Base-by-base conservation (phyloP, 768 basidiomycete genomes). In the Trametes cinnabarina region DNA sequence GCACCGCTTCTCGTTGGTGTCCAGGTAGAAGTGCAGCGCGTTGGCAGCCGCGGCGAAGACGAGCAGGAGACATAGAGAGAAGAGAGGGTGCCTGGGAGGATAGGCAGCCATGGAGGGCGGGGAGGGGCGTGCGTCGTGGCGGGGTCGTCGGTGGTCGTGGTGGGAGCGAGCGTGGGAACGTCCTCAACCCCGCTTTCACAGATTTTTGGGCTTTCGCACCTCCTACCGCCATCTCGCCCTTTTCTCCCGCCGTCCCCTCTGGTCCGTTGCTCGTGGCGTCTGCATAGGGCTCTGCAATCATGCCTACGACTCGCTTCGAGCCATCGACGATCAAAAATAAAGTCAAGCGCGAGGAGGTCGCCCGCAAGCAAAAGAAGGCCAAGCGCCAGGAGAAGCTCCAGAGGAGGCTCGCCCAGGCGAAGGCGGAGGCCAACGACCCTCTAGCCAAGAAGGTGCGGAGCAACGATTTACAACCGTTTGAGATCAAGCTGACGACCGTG, bases 11-110 rank as follows among this genome's bases (percentile, higher is more conserved):
- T 97, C 92, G 68, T 92, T 90, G 17, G 94, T 87, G 70, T 97
- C 94, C 57, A 99, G 84, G 71, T 99, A 99, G 74, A 98, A 97
- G 70, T 99, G 97, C 25, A 99, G 86, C 26, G 91, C 93, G 69
- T 87, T 82, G 17, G 77, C 80, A 19, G 79, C 68, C 39, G 77
- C 73, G 22, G 76, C 71, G 62, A 78, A 63, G 52, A 76, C 66
- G 57, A 79, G 73, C 17, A 78, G 75, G 42, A 76, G 68, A 63
- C 72, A 66, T 43, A 74, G 54, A 3, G 66, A 67, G 39, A 77
- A 62, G 44, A 71, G 62, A 34, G 64, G 60, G 35, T 63, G 65
- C 63, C 69, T 65, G 58, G 60, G 64, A 25, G 63, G 46, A 39
- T 51, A 51, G 52, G 64, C 60, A 32, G 30, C 30, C 30, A 32